Evolutionary conservation across 140 eudicot species (phyloP), one percentile per base, ranked within the genome.

Genomic region (Stevia rebaudiana): DNA sequence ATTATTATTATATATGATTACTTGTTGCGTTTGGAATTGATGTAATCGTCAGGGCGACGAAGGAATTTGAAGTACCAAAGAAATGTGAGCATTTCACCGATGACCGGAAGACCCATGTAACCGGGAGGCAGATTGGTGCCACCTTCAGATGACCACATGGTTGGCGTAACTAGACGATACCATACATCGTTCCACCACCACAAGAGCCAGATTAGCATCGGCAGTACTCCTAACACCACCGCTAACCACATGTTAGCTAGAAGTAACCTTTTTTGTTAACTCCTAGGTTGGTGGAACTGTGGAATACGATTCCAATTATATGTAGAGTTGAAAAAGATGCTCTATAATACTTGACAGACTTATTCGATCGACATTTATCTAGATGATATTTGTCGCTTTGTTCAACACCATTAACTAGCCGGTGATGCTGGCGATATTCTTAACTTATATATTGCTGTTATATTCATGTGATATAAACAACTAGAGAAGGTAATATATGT

Each of bases 131-230:
- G 76, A 54, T 74, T 56, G 18, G 71, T 54, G 65, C 73, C 79
- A 5, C 69, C 33, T n/a, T 42, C 24, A 3, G 70, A 40, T 48
- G 71, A 42, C 23, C 80, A 52, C 11, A 65, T 12, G 13, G 11
- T 61, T 24, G 42, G 69, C 9, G 69, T 63, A n/a, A 55, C 65
- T 5, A 62, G 3, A 8, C 63, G 71, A 28, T 73, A 80, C 83
- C 79, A 68, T 17, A 71, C 40, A 15, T 83, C 82, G 46, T 83
- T 77, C 90, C 84, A 83, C 83, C 80, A 67, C 84, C 81, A 74
- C 43, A 83, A 57, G 3, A 77, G 43, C 81, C 78, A 69, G 21
- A 65, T 74, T 5, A 74, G 49, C 50, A 79, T 33, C 10, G 82
- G 70, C 62, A 78, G 64, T n/a, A 51, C 66, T 17, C 41, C 64